A percentile compares a stretch with the other conserved stretches of the same genome.
These are phyloP conservation scores for Fagus crenata DNA, from an alignment of 306 rosid genomes.

Conservation along the genomic window DNA sequence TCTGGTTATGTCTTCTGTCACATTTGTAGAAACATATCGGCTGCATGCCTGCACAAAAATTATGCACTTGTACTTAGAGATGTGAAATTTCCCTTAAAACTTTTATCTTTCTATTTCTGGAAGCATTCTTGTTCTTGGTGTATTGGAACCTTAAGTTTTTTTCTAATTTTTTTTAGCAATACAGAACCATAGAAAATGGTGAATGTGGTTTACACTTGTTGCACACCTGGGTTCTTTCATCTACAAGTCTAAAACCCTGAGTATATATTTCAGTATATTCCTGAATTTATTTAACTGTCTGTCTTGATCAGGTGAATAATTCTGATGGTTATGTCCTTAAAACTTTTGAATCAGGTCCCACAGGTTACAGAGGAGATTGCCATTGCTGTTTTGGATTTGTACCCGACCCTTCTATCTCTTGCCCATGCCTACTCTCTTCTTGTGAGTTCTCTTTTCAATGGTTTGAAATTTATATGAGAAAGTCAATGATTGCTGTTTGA, in stretches of 20 bases:
- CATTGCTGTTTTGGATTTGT: conserved; percentile 75
- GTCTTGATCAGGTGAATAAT: conserved; percentile 17
- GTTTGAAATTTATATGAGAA: conserved; percentile 2
- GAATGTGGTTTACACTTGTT: conserved; percentile 11
- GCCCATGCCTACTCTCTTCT: conserved; percentile 69
- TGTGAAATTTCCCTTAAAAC: not conserved
- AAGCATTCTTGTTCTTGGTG: not conserved
- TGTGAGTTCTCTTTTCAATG: conserved; percentile 50
- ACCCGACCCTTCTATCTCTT: conserved; percentile 76
- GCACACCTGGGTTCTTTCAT: conserved; percentile 10
- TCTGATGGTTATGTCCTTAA: not conserved
- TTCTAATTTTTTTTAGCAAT: not conserved
- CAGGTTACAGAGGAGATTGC: conserved; percentile 98
- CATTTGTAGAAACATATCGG: not conserved
- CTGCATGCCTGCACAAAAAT: not conserved
- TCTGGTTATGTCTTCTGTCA: not conserved
- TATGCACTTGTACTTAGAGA: not conserved
- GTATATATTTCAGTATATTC: too few relatives aligned
- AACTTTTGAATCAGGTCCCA: conserved; percentile 68
- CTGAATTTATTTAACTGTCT: not conserved
- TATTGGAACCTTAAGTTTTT: not conserved
- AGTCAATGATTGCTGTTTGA: not conserved
- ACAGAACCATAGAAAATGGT: not conserved
- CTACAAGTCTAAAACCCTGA: conserved; percentile 4
- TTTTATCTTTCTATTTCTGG: not conserved